phyloP scores from a whole-genome alignment of 345 rosid genomes.

The Aquilaria sinensis region DNA sequence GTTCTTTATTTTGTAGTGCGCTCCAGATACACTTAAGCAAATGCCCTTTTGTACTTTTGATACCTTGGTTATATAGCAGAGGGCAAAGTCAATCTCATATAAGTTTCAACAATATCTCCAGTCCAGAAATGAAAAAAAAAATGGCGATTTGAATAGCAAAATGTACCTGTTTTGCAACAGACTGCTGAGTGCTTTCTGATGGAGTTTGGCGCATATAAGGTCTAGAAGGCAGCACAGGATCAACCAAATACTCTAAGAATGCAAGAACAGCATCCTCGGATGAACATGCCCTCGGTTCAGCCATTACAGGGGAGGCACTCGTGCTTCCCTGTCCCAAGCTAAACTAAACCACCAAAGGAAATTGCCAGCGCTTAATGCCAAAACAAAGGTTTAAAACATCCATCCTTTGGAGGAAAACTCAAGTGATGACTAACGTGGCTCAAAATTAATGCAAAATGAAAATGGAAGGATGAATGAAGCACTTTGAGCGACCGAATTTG shows the following conservation, averaged over 20 bases:
- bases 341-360: too few species aligned
- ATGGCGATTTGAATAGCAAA: not conserved
- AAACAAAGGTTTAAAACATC: too few species aligned
- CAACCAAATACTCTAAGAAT: slow-evolving; percentile 56
- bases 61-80: not conserved
- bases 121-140: not conserved
- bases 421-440: too few species aligned
- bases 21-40: not conserved
- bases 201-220: slow-evolving; percentile 26
- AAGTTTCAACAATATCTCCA: not conserved
- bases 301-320: too few species aligned
- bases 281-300: slow-evolving; percentile 28
- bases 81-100: not conserved
- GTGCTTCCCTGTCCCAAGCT: too few species aligned
- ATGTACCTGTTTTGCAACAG: slow-evolving; percentile 68
- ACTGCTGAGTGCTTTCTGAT: slow-evolving; percentile 32
- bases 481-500: too few species aligned
- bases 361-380: too few species aligned
- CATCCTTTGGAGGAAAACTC: too few species aligned
- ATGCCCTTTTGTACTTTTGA: slow-evolving; percentile 1
- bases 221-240: slow-evolving; percentile 54
- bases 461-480: too few species aligned
- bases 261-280: slow-evolving; percentile 60
- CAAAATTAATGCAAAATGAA: too few species aligned
- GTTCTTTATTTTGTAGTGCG: not conserved